Evolutionary conservation across 768 basidiomycete species (phyloP), one percentile per base, ranked within the genome.

Genomic region (Brasilioporus rufonigricans): DNA sequence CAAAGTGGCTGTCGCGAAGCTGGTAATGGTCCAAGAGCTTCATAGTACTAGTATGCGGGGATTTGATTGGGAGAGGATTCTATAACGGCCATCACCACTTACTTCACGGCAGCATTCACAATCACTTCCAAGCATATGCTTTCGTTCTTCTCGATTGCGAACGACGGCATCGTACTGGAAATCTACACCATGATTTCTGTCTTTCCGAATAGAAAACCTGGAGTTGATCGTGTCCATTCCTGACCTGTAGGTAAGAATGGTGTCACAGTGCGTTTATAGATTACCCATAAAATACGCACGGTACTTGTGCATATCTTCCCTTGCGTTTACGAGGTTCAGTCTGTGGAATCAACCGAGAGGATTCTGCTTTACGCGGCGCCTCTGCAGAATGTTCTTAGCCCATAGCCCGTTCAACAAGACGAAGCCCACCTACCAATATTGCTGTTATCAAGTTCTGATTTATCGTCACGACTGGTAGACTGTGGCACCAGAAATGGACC

Each of bases 51-150:
- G 50, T 31, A 21, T 33, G 49, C 23, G 51, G 36, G 27, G 32
- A 36, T 27, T 55, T 32, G 21, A 36, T 59, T 23, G 19, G 32
- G 4, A 12, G 32, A 21, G 29, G 8, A 26, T 31, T 24, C 24
- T 35, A 24, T 33, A 6, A 16, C 27, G 21, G 27, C 27, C 21
- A 32, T 40, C 33, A 21, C 38, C 40, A 71, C 81, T 54, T 63
- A 91, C 93, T 46, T 85, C 86, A 38, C 76, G 81, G 67, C 93
- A 96, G 55, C 85, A 87, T 58, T 90, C 89, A 66, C 92, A 96
- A 58, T 92, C 90, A 2, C 78, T 83, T 4, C 80, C 93, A 47
- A 87, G 77, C 77, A 96, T 78, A 48, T 74, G 73, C 60, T 77
- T 77, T 31, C 94, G 76, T 32, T 82, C 80, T 18, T 80, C 80